Percentiles rank a stretch among this genome's conserved stretches.
These are phyloP conservation scores for Chara braunii DNA, from an alignment of 139 green algal species.

Conservation along the genomic window DNA sequence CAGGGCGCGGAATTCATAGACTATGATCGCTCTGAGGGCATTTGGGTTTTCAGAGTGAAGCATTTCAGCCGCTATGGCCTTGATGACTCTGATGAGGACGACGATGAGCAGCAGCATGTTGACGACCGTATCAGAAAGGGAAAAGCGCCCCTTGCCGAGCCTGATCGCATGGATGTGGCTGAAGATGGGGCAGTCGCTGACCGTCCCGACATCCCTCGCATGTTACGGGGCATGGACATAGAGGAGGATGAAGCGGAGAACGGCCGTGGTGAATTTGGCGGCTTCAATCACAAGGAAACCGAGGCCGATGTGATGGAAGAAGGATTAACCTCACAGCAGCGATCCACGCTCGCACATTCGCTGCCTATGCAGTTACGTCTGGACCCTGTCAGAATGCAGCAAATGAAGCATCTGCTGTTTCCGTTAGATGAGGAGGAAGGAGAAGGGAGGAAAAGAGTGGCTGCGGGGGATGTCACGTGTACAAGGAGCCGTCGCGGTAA, in stretches of 20 bases:
- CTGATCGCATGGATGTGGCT: no score
- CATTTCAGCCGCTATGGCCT: slow-evolving; percentile 81
- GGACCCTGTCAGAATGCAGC: slow-evolving; percentile 47
- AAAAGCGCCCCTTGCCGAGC: no score
- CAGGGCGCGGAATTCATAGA: slow-evolving; percentile 62
- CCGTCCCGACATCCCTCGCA: no score
- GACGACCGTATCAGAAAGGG: no score
- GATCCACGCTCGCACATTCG: slow-evolving; percentile 44
- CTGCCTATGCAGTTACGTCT: slow-evolving; percentile 55
- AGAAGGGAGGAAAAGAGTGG: neutral
- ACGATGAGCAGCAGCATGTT: no score
- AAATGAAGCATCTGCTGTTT: slow-evolving; percentile 42
- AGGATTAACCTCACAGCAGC: neutral
- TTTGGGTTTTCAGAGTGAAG: slow-evolving; percentile 78
- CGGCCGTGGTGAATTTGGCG: neutral
- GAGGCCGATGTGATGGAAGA: neutral
- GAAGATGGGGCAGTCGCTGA: no score
- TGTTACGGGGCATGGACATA: no score
- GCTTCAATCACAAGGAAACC: neutral
- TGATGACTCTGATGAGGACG: slow-evolving; percentile 23
- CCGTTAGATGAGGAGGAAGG: slow-evolving; percentile 3
- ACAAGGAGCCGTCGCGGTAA: neutral
- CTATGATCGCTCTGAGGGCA: slow-evolving; percentile 59
- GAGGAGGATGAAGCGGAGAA: slow-evolving; percentile 47
- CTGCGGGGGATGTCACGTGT: neutral